These are phyloP conservation scores for Leccinum fallax DNA, from an alignment of 1,284 basidiomycete genomes.

Conservation along the genomic window DNA sequence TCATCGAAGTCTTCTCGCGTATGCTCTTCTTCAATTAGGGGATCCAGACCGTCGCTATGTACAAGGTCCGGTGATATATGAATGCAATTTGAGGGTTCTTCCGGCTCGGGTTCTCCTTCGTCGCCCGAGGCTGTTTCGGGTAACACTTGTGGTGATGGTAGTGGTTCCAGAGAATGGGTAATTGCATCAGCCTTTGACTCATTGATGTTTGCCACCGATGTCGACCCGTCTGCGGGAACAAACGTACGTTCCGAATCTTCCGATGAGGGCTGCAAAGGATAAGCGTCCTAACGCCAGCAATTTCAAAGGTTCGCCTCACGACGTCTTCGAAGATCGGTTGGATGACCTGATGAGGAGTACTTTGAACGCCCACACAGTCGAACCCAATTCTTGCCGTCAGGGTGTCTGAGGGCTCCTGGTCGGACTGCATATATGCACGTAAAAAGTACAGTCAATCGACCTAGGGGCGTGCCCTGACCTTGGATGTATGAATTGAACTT, in stretches of 20 bases:
- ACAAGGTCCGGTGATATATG: neutral
- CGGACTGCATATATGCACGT: slow-evolving; percentile 27
- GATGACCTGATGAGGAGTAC: neutral
- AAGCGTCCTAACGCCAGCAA: neutral
- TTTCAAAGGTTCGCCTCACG: slow-evolving; percentile 15
- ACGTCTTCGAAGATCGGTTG: neutral
- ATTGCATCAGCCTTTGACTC: neutral
- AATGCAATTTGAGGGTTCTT: neutral
- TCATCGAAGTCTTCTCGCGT: slow-evolving; percentile 6
- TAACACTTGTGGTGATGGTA: neutral
- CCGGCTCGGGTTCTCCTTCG: neutral
- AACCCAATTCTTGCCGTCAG: neutral
- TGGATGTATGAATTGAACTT: neutral
- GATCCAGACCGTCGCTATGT: neutral
- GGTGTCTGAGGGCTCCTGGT: slow-evolving; percentile 4
- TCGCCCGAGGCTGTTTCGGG: neutral
- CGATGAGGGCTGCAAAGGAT: slow-evolving; percentile 10
- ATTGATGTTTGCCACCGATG: neutral
- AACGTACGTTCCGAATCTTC: neutral
- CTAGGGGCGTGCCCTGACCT: slow-evolving; percentile 10
- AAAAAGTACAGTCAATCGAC: slow-evolving; percentile 5
- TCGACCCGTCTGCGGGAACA: neutral
- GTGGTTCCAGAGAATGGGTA: neutral
- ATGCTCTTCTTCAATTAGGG: slow-evolving; percentile 4
- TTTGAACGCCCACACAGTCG: neutral